Conservation (phyloP, 441 rosid species). For the Erodium texanum region DNA sequence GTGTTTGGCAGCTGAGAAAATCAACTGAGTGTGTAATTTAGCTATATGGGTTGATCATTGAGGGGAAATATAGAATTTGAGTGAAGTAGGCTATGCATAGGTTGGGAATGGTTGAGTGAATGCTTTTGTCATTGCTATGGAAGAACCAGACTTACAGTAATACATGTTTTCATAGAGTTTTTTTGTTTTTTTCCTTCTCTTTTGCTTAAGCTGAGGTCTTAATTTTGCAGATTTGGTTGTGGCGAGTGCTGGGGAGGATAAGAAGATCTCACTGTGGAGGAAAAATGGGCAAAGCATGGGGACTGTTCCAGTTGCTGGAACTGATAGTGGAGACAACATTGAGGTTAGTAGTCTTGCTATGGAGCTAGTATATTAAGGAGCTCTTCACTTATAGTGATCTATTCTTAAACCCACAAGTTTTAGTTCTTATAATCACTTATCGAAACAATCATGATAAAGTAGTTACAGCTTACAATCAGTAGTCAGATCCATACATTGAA, state of each 20-base stretch:
- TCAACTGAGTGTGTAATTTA: not conserved
- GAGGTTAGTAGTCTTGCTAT: slow-evolving; percentile 34
- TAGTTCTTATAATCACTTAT: too few relatives aligned
- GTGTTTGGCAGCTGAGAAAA: not conserved
- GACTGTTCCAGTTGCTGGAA: slow-evolving; percentile 55
- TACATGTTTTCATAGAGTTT: not conserved
- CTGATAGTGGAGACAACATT: slow-evolving; percentile 47
- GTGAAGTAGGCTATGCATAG: not conserved
- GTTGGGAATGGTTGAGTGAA: too few relatives aligned
- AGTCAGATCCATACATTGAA: too few relatives aligned
- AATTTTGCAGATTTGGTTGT: slow-evolving; percentile 66
- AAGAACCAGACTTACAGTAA: too few relatives aligned
- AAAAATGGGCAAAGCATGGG: slow-evolving; percentile 75
- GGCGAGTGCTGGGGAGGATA: slow-evolving; percentile 93
- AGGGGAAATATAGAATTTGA: not conserved
- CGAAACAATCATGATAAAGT: too few relatives aligned
- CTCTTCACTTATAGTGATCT: not conserved
- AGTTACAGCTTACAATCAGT: not conserved
- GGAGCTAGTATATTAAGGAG: not conserved
- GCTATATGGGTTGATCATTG: not conserved
- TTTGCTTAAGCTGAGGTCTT: not conserved
- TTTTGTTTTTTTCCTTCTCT: not conserved
- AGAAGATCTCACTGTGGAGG: slow-evolving; percentile 80
- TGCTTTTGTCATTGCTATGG: not conserved
- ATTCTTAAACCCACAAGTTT: not conserved